phyloP scores from a whole-genome alignment of 1,284 basidiomycete genomes.

The Vanrija humicola region DNA sequence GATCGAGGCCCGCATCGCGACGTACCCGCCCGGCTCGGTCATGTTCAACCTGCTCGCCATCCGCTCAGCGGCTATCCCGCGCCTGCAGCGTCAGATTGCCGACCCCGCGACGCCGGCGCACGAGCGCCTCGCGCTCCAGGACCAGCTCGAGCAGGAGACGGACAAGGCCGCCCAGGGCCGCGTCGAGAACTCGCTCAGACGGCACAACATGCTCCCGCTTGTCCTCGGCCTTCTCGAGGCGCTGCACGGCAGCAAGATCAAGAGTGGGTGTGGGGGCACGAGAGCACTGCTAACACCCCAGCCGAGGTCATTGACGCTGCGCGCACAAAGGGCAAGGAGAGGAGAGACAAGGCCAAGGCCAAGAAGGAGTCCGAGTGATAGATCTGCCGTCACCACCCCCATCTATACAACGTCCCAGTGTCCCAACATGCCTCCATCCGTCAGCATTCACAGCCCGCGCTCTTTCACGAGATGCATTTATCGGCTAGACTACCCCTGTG shows the following conservation, averaged over 20 bases:
- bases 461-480: too few relatives aligned
- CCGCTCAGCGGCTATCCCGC: slow-evolving; percentile 69
- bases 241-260: slow-evolving; percentile 32
- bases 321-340: slow-evolving; percentile 30
- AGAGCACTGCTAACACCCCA: slow-evolving; percentile 7
- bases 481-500: neutral
- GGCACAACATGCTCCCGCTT: slow-evolving; percentile 38
- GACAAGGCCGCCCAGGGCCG: slow-evolving; percentile 70
- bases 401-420: too few relatives aligned
- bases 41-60: slow-evolving; percentile 88
- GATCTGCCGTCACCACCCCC: too few relatives aligned
- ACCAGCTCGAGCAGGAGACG: slow-evolving; percentile 68
- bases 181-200: slow-evolving; percentile 58
- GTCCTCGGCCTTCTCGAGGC: slow-evolving; percentile 39
- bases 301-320: slow-evolving; percentile 17
- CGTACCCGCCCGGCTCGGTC: slow-evolving; percentile 75
- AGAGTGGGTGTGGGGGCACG: slow-evolving; percentile 21
- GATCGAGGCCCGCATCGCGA: slow-evolving; percentile 76
- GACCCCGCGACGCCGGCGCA: slow-evolving; percentile 53
- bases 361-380: slow-evolving; percentile 17
- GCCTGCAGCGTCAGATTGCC: slow-evolving; percentile 59
- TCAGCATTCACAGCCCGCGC: neutral
- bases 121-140: slow-evolving; percentile 55
- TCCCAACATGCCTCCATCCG: neutral
- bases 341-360: slow-evolving; percentile 41